phyloP scores from a whole-genome alignment of 192 early-diverging fungal species.

The Paraglomus brasilianum region DNA sequence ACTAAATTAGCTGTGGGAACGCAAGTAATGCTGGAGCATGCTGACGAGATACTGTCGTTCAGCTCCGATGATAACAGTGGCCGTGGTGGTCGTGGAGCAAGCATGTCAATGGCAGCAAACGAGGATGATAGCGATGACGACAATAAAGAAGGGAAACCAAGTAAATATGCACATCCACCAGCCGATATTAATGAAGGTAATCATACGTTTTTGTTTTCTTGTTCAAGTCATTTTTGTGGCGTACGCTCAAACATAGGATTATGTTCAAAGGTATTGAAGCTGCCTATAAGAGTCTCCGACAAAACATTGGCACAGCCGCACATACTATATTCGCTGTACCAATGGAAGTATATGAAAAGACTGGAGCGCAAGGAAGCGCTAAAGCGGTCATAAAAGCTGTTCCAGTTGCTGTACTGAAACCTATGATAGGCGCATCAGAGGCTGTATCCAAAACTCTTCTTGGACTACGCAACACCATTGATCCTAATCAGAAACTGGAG shows the following conservation, averaged over 20 bases:
- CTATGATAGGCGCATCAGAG: constrained; percentile 94
- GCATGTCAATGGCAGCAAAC: constrained; percentile 10
- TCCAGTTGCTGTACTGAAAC: constrained; percentile 89
- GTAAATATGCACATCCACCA: constrained; percentile 87
- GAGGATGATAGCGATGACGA: constrained; percentile 30
- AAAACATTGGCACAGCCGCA: constrained; percentile 80
- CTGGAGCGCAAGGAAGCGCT: constrained; percentile 53
- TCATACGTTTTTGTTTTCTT: not conserved
- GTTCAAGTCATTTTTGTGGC: no score
- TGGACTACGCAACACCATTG: constrained; percentile 88
- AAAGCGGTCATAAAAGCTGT: constrained; percentile 74
- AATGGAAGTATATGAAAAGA: constrained; percentile 72
- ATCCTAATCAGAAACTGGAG: constrained; percentile 72
- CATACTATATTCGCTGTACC: constrained; percentile 90
- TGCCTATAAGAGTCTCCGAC: constrained; percentile 76
- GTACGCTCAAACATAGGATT: not conserved
- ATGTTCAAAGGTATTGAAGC: constrained; percentile 59
- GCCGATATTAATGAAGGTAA: constrained; percentile 73
- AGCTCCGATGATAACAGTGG: constrained; percentile 37
- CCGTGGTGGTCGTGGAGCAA: constrained; percentile 40
- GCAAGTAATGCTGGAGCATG: constrained; percentile 85
- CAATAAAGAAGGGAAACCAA: constrained; percentile 41
- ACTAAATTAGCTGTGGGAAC: constrained; percentile 87
- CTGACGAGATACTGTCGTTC: constrained; percentile 73
- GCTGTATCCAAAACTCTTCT: constrained; percentile 89